phyloP scores from a whole-genome alignment of 495 filamentous ascomycete genomes.

The Neurospora intermedia region DNA sequence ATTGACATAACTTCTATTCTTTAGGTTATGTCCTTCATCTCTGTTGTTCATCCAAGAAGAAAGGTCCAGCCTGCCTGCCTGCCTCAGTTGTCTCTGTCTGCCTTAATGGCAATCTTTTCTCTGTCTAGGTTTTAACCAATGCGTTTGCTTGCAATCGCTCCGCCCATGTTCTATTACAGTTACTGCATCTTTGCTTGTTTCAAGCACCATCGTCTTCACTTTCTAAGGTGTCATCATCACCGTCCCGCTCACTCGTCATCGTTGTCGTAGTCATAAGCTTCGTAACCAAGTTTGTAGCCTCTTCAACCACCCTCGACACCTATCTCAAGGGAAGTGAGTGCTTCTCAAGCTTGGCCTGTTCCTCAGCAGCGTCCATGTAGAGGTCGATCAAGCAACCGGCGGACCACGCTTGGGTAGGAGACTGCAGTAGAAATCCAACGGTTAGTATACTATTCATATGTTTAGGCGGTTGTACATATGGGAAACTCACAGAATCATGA shows the following conservation, averaged over 20 bases:
- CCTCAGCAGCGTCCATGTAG: slow-evolving; percentile 72
- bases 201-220: not conserved
- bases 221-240: not conserved
- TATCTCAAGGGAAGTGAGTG: slow-evolving; percentile 15
- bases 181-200: not conserved
- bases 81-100: not conserved
- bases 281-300: not conserved
- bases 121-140: not conserved
- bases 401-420: slow-evolving; percentile 92
- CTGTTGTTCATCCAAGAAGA: not conserved
- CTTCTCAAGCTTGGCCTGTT: slow-evolving; percentile 23
- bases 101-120: not conserved
- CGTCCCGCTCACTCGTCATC: not conserved
- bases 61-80: not conserved
- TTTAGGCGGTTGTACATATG: not conserved
- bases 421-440: slow-evolving; percentile 31
- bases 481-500: slow-evolving; percentile 65
- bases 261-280: not conserved
- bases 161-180: not conserved
- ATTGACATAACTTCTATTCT: not conserved
- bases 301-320: not conserved
- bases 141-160: not conserved
- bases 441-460: slow-evolving; percentile 7
- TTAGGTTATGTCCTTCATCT: not conserved
- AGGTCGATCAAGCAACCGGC: slow-evolving; percentile 87